Conservation (phyloP, 129 eudicot species). For the Lonicera japonica region DNA sequence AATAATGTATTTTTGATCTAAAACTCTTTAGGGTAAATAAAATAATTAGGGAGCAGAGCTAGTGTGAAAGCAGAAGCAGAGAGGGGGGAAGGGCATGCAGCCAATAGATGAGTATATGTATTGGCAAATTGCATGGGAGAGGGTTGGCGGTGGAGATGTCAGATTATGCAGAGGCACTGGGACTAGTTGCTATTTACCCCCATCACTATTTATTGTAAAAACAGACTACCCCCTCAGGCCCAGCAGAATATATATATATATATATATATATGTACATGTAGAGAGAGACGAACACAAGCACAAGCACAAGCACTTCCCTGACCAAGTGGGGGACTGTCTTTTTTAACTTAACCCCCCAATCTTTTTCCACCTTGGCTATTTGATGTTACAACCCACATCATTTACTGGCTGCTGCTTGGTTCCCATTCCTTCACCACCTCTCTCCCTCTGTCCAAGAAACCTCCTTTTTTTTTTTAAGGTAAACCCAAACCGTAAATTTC, state of each 20-base stretch:
- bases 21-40: too few relatives aligned
- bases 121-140: slow-evolving; percentile 23
- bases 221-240: not conserved
- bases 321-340: slow-evolving; percentile 12
- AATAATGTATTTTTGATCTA: too few relatives aligned
- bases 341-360: not conserved
- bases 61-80: too few relatives aligned
- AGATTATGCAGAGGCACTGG: slow-evolving; percentile 15
- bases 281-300: not conserved
- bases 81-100: slow-evolving; percentile 14
- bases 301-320: slow-evolving; percentile 1
- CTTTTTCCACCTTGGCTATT: not conserved
- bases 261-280: not conserved
- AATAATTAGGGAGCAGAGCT: too few relatives aligned
- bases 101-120: slow-evolving; percentile 14
- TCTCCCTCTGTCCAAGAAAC: not conserved
- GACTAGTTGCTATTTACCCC: slow-evolving; percentile 20
- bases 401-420: not conserved
- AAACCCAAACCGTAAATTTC: too few relatives aligned
- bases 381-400: not conserved
- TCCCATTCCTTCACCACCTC: not conserved
- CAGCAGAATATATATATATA: not conserved
- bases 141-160: slow-evolving; percentile 31
- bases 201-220: slow-evolving; percentile 21
- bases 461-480: too few relatives aligned